A percentile compares a stretch with the other conserved stretches of the same genome.
phyloP scores from a whole-genome alignment of 2,329 filamentous ascomycete genomes.

The Metarhizium robertsii region DNA sequence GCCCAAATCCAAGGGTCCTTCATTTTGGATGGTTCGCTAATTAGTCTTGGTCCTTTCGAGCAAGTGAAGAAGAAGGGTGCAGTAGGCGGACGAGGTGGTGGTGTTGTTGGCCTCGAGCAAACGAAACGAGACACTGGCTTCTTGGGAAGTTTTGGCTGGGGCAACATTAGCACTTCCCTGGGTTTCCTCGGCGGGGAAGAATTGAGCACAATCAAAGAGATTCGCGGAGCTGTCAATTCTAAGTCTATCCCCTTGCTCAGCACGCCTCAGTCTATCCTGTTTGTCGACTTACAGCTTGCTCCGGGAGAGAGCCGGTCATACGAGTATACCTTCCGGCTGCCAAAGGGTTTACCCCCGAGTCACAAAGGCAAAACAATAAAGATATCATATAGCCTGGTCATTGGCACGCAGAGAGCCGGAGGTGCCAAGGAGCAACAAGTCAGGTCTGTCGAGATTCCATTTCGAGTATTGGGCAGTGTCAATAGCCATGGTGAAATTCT shows the following conservation, averaged over 20 bases:
- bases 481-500: constrained; percentile 81
- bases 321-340: constrained; percentile 78
- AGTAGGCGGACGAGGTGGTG: constrained; percentile 76
- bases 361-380: constrained; percentile 92
- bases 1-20: constrained; percentile 91
- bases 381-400: constrained; percentile 80
- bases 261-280: constrained; percentile 89
- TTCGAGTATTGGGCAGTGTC: constrained; percentile 87
- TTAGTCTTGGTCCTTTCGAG: constrained; percentile 85
- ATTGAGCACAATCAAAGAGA: constrained; percentile 88
- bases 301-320: constrained; percentile 85
- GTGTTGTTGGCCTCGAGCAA: constrained; percentile 72
- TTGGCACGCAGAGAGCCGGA: constrained; percentile 82
- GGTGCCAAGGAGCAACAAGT: constrained; percentile 72
- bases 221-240: constrained; percentile 78
- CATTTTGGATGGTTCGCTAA: constrained; percentile 78
- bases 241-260: constrained; percentile 86
- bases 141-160: constrained; percentile 79
- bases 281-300: constrained; percentile 80
- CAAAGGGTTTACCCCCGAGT: constrained; percentile 80
- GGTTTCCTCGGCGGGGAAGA: constrained; percentile 80
- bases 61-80: constrained; percentile 93
- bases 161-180: constrained; percentile 76
- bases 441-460: constrained; percentile 84
- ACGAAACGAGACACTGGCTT: constrained; percentile 68